Evolutionary conservation across 1,284 basidiomycete genomes (phyloP), one percentile per base, ranked within the genome.

Genomic region (Fomes fomentarius): DNA sequence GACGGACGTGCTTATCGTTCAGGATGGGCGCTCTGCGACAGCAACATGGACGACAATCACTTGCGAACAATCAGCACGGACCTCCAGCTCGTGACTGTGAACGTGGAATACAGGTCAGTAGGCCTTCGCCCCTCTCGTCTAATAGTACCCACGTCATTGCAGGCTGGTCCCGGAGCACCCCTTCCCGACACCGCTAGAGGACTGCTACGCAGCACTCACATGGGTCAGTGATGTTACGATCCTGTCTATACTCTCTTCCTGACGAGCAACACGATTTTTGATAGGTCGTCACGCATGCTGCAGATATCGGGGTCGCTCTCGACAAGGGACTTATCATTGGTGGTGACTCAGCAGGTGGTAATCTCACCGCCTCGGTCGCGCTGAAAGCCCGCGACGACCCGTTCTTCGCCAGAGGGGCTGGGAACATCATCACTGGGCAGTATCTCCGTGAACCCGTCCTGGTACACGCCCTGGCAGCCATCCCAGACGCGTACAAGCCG

Each of bases 281-380:
- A n/a, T 21, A 53, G 54, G 53, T 40, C 9, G 45, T 54, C 3
- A 33, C 44, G 15, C 39, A 64, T 22, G 50, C 58, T 0, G 9
- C 40, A 2, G 12, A 15, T 4, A 21, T 67, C 6, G 17, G 41
- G 2, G 56, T 48, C n/a, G 55, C 61, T 19, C 31, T 60, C 9
- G 24, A 38, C 4, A 55, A 60, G 37, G 64, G 63, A 1, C 62
- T 66, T 44, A 43, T 69, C 21, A 52, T 69, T 10, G 63, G 63
- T 12, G 68, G 68, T 4, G 37, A 39, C 19, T 67, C 66, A 4
- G 62, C 68, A 1, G 68, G 68, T 1, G 68, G 48, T 11, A 65
- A 60, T 35, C 40, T 64, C 2, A 54, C 61, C 2, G 60, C 62
- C 2, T 40, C 54, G 3, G 37, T 68, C 14, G 56, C 64, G 3